These are phyloP conservation scores for Aspergillus avenaceus DNA, from an alignment of 495 filamentous ascomycete genomes.

Conservation along the genomic window DNA sequence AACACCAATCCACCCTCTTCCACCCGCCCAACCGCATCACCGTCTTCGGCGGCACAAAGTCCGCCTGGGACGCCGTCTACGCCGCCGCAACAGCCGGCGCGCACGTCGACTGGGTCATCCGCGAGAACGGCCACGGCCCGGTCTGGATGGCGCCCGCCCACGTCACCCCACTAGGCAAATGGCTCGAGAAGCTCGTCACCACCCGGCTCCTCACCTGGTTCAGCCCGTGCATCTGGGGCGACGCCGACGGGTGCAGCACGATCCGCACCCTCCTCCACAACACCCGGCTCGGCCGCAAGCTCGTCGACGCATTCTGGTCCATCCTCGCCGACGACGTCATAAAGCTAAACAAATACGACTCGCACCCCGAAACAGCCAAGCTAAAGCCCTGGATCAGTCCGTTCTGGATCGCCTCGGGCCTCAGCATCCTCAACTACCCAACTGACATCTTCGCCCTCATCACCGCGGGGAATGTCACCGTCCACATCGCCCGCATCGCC, in stretches of 20 bases:
- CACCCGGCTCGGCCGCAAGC: constrained; percentile 60
- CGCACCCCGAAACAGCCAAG: constrained; percentile 59
- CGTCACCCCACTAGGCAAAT: constrained; percentile 56
- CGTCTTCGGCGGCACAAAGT: constrained; percentile 71
- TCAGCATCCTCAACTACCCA: constrained; percentile 68
- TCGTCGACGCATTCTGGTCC: constrained; percentile 66
- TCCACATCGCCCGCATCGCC: constrained; percentile 59
- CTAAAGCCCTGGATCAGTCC: constrained; percentile 59
- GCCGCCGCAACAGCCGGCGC: constrained; percentile 59
- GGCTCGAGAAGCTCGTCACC: constrained; percentile 61
- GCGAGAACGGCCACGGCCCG: constrained; percentile 71
- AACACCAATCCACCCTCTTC: constrained; percentile 33
- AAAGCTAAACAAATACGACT: constrained; percentile 52
- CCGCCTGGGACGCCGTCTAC: constrained; percentile 74
- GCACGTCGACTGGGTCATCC: constrained; percentile 74
- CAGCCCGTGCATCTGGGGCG: constrained; percentile 59
- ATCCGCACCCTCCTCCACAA: constrained; percentile 59
- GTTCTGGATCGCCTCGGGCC: constrained; percentile 59
- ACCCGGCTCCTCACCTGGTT: constrained; percentile 64
- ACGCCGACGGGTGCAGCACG: constrained; percentile 42
- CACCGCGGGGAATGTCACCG: constrained; percentile 52
- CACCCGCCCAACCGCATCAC: constrained; percentile 39
- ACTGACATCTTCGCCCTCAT: constrained; percentile 62
- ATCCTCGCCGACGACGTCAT: constrained; percentile 58
- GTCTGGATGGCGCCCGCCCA: constrained; percentile 65